Evolutionary conservation across 1,284 basidiomycete species (phyloP), one percentile per base, ranked within the genome.

Genomic region (Tilletia indica): DNA sequence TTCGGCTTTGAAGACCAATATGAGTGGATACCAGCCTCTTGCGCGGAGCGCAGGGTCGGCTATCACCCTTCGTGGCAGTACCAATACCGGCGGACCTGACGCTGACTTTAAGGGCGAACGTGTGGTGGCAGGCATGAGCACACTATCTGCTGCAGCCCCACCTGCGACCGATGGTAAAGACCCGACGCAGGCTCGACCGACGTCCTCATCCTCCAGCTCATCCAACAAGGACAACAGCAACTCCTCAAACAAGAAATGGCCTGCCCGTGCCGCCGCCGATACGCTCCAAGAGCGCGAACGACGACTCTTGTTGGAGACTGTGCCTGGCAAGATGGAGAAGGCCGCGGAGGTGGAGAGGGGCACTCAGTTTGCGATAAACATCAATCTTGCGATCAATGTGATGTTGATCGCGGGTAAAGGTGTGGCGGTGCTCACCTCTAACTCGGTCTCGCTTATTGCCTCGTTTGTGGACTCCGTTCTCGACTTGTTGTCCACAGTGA

Each of bases 361-460:
- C 36, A 78, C 79, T 21, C 76, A 77, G 39, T 79, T 80, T 31
- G 81, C 80, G 66, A 83, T 83, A 73, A 83, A 82, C 71, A 80
- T 67, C 66, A 67, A 69, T 54, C 36, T 67, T 6, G 66, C 80
- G 19, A 83, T 88, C 74, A 88, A 88, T 74, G 73, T 88, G 67
- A 21, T 87, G 2, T 84, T 89, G 3, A 85, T 88, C 4, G 85
- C 77, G 1, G 86, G 86, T 3, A 89, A 89, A 76, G 86, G 85
- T 14, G 76, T 87, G 0, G 87, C 88, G 0, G 87, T 88, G 16
- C 80, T 87, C 31, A 86, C 87, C 49, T 88, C 87, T 36, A 85
- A 86, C 56, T 89, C 88, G 6, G 87, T 89, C 71, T 88, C 88
- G 31, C 85, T 89, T 67, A 85, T 88, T 36, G 88, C 88, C 6